phyloP scores from a whole-genome alignment of 2,329 filamentous ascomycete genomes.

The Periconia sp. region DNA sequence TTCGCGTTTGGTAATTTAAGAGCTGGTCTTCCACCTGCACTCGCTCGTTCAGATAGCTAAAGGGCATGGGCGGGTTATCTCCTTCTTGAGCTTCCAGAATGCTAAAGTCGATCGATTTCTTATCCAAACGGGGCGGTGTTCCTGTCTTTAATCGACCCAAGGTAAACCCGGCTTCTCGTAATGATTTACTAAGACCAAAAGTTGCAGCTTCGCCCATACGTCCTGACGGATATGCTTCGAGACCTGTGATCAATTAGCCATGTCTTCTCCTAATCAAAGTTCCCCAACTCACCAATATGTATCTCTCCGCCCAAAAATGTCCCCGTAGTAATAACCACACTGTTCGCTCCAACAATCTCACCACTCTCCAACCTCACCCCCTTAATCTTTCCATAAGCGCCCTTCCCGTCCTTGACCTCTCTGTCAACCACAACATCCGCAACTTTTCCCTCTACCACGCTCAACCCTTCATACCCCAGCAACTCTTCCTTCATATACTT shows the following conservation, averaged over 20 bases:
- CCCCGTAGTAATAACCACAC: constrained; percentile 92
- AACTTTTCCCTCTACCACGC: constrained; percentile 81
- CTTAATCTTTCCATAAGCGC: constrained; percentile 70
- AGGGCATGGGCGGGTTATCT: constrained; percentile 83
- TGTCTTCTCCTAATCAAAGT: neutral
- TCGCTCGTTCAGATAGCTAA: constrained; percentile 82
- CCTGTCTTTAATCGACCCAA: constrained; percentile 93
- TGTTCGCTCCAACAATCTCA: constrained; percentile 74
- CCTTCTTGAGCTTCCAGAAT: constrained; percentile 73
- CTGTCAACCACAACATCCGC: constrained; percentile 83
- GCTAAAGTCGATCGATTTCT: constrained; percentile 77
- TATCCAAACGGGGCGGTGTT: constrained; percentile 84
- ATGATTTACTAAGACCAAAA: constrained; percentile 86
- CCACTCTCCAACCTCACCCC: constrained; percentile 88
- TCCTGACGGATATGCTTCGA: constrained; percentile 81
- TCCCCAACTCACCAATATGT: constrained; percentile 65
- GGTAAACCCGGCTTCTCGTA: constrained; percentile 84
- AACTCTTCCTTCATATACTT: constrained; percentile 90
- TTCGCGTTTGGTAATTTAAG: constrained; percentile 83
- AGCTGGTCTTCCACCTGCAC: constrained; percentile 82
- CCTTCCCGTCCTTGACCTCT: constrained; percentile 47
- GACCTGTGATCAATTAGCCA: constrained; percentile 42
- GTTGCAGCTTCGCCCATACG: constrained; percentile 94
- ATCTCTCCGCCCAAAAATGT: constrained; percentile 96
- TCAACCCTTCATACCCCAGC: constrained; percentile 73